Base-by-base conservation (phyloP, 371 early-diverging fungal genomes). In the Syncephalis plumigaleata region DNA sequence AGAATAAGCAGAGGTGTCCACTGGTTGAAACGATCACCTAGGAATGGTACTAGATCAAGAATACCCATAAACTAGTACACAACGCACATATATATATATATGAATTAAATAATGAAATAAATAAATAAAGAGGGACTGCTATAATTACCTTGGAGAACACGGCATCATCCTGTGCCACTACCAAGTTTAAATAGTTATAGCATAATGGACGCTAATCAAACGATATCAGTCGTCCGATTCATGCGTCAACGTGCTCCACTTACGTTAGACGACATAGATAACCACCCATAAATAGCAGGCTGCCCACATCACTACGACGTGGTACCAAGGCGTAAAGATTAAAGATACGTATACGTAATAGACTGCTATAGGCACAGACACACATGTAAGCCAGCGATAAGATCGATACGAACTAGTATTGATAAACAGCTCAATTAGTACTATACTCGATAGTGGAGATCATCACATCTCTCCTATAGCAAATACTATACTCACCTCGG, bases 131-230 rank as follows among this genome's bases (percentile, higher is more conserved):
- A 8, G 4, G 15, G 0, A n/a, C n/a, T n/a, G n/a, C n/a, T n/a
- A n/a, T n/a, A 3, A 47, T 52, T 58, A 65, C 65, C 51, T 56
- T 51, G 13, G 57, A 66, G 36, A 70, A 70, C 2, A 73, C 73
- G 7, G 40, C 40, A 21, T 18, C 40, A 18, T 40, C 58, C 21
- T 68, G 65, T 17, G 67, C 61, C 1, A 60, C 55, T 2, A 72
- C 75, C 48, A 90, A 67, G 36, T 84, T 87, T 42, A 92, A 69
- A 52, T 84, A 93, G 57, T 94, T 94, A 66, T 93, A 93, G 53
- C 90, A 88, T 44, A 94, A 69, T 2, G 95, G 93, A 89, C 86
- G 56, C 75, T 75, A 55, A 20, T 24, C 13, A 25, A 37, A 20
- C 15, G 4, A 27, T 21, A 4, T 21, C 20, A 24, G 23, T 9